phyloP scores from a whole-genome alignment of 202 grass and related monocot species.

The Saccharum hybrid region DNA sequence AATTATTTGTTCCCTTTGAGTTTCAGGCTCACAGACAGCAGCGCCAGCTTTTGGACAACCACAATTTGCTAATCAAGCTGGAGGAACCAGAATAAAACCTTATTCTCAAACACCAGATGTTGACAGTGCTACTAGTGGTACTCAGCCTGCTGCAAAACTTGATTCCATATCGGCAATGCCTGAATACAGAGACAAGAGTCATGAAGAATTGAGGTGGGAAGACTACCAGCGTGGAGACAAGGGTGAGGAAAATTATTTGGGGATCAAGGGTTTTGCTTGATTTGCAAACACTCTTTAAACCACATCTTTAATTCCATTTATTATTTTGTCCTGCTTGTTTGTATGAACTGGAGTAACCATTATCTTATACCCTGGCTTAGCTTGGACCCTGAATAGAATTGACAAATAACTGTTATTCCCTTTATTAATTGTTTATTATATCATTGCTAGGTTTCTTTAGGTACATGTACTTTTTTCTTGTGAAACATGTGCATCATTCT shows the following conservation, averaged over 20 bases:
- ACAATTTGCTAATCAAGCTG: constrained; percentile 67
- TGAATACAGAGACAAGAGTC: constrained; percentile 78
- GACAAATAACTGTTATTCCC: not conserved
- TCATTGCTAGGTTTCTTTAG: constrained; percentile 7
- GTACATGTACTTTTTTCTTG: not conserved
- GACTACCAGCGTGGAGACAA: constrained; percentile 87
- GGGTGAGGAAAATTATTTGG: constrained; percentile 53
- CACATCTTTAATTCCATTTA: constrained; percentile 5
- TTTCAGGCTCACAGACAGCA: constrained; percentile 65
- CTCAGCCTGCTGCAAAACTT: constrained; percentile 65
- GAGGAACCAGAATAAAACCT: constrained; percentile 73
- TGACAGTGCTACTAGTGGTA: constrained; percentile 60
- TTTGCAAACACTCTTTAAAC: constrained; percentile 7
- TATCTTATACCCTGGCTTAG: not conserved
- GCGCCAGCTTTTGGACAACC: constrained; percentile 61
- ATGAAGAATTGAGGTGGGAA: constrained; percentile 89
- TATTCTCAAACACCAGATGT: constrained; percentile 63
- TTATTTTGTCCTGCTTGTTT: constrained; percentile 29
- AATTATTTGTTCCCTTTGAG: constrained; percentile 37
- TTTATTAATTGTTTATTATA: constrained; percentile 30
- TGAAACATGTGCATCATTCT: constrained; percentile 16
- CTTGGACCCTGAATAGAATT: constrained; percentile 3
- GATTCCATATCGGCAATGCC: constrained; percentile 81
- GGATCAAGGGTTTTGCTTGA: constrained; percentile 28
- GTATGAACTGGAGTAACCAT: constrained; percentile 13